Conservation (phyloP, 257 asterid genomes). For the Solanum neorickii region DNA sequence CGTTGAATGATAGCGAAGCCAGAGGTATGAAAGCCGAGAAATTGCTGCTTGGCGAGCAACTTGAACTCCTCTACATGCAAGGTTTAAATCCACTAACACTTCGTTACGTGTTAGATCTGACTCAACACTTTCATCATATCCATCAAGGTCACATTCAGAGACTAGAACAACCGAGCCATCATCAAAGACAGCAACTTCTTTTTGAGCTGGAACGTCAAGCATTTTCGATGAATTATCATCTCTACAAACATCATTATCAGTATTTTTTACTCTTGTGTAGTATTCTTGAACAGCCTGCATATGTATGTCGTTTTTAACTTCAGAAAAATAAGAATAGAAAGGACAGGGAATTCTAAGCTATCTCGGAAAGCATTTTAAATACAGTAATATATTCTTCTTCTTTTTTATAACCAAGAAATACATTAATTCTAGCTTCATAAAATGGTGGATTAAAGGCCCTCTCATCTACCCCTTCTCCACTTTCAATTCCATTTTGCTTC, state of each 20-base stretch:
- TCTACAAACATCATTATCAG: neutral
- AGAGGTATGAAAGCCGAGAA: conserved; percentile 56
- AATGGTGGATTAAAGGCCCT: neutral
- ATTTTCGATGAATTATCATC: neutral
- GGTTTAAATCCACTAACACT: conserved; percentile 24
- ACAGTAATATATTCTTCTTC: neutral
- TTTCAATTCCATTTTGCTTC: neutral
- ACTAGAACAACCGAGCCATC: conserved; percentile 60
- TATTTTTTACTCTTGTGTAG: conserved; percentile 31
- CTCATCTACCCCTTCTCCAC: neutral
- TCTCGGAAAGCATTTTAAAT: neutral
- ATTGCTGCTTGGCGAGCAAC: conserved; percentile 66
- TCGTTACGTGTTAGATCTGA: conserved; percentile 7
- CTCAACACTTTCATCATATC: conserved; percentile 47
- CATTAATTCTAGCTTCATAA: neutral
- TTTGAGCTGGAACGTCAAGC: conserved; percentile 9
- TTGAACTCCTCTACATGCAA: conserved; percentile 55
- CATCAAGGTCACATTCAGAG: conserved; percentile 79
- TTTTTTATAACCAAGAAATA: neutral
- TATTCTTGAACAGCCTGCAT: conserved; percentile 72
- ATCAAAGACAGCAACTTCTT: conserved; percentile 37
- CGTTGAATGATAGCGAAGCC: conserved; percentile 46
- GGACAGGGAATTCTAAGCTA: neutral
- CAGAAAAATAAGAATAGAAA: neutral
- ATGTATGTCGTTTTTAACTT: neutral